Evolutionary conservation across 1,284 basidiomycete genomes (phyloP).

Genomic region (Schizophyllum amplum): DNA sequence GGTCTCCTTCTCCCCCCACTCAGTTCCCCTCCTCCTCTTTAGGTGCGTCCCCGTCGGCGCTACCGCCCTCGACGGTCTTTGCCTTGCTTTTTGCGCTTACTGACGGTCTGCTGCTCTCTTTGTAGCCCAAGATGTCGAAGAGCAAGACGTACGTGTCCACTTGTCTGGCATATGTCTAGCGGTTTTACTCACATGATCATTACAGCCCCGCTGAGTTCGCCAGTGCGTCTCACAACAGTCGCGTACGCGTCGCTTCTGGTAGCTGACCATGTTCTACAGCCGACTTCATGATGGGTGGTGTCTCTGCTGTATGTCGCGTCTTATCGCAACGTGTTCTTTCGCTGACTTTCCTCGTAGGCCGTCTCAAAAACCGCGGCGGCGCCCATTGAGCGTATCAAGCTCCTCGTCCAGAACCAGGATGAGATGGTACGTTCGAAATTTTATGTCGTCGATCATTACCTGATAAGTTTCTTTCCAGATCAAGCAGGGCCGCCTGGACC

Average conservation of each 20-base stretch:
- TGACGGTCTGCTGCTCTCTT: neutral
- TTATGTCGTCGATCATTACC: constrained; percentile 6
- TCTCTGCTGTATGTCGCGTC: constrained; percentile 65
- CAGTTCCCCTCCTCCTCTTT: neutral
- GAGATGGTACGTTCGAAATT: constrained; percentile 58
- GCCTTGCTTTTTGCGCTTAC: neutral
- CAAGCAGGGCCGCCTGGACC: constrained; percentile 90
- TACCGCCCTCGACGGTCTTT: neutral
- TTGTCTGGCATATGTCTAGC: neutral
- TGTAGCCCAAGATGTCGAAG: neutral
- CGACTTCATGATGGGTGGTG: constrained; percentile 91
- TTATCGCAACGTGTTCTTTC: neutral
- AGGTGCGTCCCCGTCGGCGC: neutral
- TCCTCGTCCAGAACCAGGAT: constrained; percentile 97
- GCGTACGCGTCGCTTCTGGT: neutral
- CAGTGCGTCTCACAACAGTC: constrained; percentile 1
- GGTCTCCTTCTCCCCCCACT: neutral
- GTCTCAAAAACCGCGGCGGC: constrained; percentile 97
- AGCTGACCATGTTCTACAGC: constrained; percentile 31
- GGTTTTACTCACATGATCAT: neutral
- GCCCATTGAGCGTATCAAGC: constrained; percentile 98
- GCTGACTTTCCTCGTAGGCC: constrained; percentile 43
- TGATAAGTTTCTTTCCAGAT: constrained; percentile 50
- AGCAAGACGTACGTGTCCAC: neutral
- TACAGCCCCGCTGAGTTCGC: constrained; percentile 67